These are phyloP conservation scores for Boletales sp. DNA, from an alignment of 768 basidiomycete genomes.

Conservation along the genomic window DNA sequence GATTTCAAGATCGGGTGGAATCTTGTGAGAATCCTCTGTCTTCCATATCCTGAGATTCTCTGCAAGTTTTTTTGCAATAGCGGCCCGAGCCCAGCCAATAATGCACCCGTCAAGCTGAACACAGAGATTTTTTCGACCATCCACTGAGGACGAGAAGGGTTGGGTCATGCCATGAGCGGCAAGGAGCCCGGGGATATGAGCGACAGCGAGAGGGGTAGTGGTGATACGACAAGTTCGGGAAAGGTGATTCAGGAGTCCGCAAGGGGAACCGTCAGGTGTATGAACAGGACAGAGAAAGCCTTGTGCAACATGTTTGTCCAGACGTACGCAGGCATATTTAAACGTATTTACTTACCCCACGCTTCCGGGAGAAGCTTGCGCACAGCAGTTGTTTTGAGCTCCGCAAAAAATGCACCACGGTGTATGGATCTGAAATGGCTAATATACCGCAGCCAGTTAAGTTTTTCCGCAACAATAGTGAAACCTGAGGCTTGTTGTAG, in stretches of 20 bases:
- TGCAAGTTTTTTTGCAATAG: constrained; percentile 76
- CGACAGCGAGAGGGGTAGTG: constrained; percentile 68
- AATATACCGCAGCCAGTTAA: constrained; percentile 98
- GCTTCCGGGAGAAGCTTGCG: constrained; percentile 95
- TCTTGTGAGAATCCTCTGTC: constrained; percentile 75
- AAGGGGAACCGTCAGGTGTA: constrained; percentile 97
- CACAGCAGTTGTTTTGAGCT: constrained; percentile 96
- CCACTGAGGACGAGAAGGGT: constrained; percentile 71
- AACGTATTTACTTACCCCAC: constrained; percentile 65
- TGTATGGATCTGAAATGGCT: constrained; percentile 98
- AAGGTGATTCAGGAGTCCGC: constrained; percentile 95
- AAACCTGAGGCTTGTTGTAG: constrained; percentile 98
- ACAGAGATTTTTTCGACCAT: constrained; percentile 78
- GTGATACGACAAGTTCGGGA: constrained; percentile 91
- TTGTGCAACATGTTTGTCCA: constrained; percentile 27
- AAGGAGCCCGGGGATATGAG: constrained; percentile 80
- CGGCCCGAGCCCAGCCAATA: constrained; percentile 87
- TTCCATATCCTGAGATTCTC: constrained; percentile 88
- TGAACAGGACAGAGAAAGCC: constrained; percentile 98
- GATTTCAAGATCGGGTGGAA: constrained; percentile 93
- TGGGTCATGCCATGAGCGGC: constrained; percentile 93
- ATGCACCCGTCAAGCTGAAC: constrained; percentile 95
- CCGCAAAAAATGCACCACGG: constrained; percentile 98
- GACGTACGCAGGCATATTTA: neutral
- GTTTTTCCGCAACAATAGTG: constrained; percentile 97